A percentile compares a stretch with the other conserved stretches of the same genome.
phyloP scores from a whole-genome alignment of 441 rosid species.

The Erodium trifolium region DNA sequence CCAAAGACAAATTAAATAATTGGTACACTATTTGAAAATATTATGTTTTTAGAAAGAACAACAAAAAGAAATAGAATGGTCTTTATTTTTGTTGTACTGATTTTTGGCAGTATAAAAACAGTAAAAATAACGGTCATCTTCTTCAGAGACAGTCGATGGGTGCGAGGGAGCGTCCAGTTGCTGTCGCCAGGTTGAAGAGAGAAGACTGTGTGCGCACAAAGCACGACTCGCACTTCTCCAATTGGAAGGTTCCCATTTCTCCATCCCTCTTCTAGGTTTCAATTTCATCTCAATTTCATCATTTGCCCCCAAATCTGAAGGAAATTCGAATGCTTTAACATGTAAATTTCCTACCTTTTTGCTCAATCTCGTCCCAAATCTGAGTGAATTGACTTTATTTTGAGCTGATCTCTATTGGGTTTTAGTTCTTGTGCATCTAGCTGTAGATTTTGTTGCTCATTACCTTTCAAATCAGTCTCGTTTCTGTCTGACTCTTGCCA shows the following conservation, averaged over 20 bases:
- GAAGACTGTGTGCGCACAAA: constrained; percentile 61
- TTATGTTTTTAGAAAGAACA: too few relatives aligned
- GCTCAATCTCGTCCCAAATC: background rate
- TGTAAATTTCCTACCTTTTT: background rate
- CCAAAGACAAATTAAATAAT: too few relatives aligned
- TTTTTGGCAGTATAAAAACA: background rate
- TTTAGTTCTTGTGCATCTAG: background rate
- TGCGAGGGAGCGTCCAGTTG: constrained; percentile 15
- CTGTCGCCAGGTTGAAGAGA: constrained; percentile 37
- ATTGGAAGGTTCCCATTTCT: constrained; percentile 48
- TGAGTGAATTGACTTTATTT: too few relatives aligned
- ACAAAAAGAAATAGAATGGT: background rate
- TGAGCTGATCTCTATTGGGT: background rate
- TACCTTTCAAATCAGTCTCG: background rate
- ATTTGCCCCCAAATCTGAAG: background rate
- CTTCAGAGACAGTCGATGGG: constrained; percentile 11
- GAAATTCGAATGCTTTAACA: background rate
- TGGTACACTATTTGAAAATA: too few relatives aligned
- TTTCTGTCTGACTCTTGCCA: background rate
- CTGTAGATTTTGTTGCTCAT: background rate
- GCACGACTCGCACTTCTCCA: constrained; percentile 60
- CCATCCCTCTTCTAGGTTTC: background rate
- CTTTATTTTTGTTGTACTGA: background rate
- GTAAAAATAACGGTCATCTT: constrained; percentile 3
- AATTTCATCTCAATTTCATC: background rate